Evolutionary conservation across 78 protist species (phyloP).

Genomic region (Dictyostelium citrinum): DNA sequence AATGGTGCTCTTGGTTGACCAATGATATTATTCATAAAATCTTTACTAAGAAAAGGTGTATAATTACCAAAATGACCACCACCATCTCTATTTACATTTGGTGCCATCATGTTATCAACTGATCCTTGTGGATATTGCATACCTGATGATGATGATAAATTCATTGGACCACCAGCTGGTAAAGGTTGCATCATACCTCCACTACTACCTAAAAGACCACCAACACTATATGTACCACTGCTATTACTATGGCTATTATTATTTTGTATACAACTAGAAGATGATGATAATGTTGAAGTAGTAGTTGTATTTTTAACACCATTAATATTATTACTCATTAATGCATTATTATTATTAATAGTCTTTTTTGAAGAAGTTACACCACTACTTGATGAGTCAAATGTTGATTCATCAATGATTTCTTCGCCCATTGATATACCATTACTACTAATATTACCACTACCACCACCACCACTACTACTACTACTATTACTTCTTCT

Average conservation of each 20-base stretch:
- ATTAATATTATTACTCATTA: too few relatives aligned
- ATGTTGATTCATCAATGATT: not conserved
- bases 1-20: not conserved
- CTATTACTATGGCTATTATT: not conserved
- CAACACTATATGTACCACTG: not conserved
- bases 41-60: not conserved
- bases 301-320: not conserved
- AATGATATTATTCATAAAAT: not conserved
- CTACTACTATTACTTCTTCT: not conserved
- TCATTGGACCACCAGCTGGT: not conserved
- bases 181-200: not conserved
- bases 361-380: too few relatives aligned
- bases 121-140: not conserved
- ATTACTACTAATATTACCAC: not conserved
- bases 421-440: not conserved
- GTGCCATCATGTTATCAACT: not conserved
- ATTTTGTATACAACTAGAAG: not conserved
- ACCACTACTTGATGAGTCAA: not conserved
- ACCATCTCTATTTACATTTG: conserved; percentile 21
- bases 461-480: not conserved
- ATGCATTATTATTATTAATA: too few relatives aligned
- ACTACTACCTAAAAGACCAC: conserved; percentile 1
- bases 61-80: conserved; percentile 1
- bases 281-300: not conserved
- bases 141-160: not conserved